Evolutionary conservation across 225 moss, liverwort and hornwort species (phyloP).

Genomic region (Pseudisothecium myosuroides): DNA sequence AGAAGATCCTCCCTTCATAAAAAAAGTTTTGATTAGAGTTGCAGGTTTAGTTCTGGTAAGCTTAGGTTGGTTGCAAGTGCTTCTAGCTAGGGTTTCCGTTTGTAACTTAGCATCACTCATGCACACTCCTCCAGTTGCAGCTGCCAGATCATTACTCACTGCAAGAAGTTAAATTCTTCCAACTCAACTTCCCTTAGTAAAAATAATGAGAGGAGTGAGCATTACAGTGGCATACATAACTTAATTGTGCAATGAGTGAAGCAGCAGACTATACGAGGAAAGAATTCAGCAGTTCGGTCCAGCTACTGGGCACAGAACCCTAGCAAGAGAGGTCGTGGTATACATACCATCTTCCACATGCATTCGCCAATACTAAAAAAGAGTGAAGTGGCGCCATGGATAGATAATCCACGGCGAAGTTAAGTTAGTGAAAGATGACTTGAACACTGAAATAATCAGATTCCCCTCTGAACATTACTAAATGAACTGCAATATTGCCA

Average conservation of each 20-base stretch:
- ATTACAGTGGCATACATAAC: not conserved
- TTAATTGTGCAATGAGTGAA: not conserved
- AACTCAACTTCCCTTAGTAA: not conserved
- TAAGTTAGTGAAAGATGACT: conserved; percentile 13
- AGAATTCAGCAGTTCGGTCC: not conserved
- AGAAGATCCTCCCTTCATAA: no score
- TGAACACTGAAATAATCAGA: not conserved
- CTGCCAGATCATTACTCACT: no score
- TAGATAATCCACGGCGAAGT: not conserved
- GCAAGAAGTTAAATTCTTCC: not conserved
- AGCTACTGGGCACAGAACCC: not conserved
- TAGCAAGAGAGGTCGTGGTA: not conserved
- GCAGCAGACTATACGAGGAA: not conserved
- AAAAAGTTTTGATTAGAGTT: no score
- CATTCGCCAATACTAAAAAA: conserved; percentile 80
- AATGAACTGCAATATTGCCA: not conserved
- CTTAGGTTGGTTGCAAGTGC: no score
- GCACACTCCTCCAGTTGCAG: no score
- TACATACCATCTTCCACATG: conserved; percentile 96
- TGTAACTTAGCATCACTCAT: no score
- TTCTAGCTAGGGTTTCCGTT: no score
- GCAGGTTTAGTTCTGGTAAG: no score
- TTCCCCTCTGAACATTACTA: not conserved
- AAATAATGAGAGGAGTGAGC: not conserved
- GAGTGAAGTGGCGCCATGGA: not conserved